Evolutionary conservation across 495 filamentous ascomycete species (phyloP), one percentile per base, ranked within the genome.

Genomic region (Viridothelium virens): DNA sequence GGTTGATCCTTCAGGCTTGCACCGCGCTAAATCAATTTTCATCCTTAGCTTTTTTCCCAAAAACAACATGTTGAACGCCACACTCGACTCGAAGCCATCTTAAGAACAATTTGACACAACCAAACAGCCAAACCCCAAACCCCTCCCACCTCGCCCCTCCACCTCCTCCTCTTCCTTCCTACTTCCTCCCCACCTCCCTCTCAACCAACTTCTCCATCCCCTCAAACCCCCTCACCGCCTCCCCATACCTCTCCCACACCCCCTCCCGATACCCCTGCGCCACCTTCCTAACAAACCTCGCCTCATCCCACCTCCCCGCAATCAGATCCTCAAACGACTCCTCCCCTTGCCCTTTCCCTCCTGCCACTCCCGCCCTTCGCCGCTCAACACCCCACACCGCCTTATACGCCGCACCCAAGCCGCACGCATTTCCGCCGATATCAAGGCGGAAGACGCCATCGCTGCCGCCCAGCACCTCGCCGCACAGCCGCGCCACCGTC

Each of bases 351-450:
- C n/a, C n/a, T n/a, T n/a, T n/a, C n/a, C n/a, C n/a, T n/a, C n/a
- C n/a, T n/a, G 10, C 83, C 88, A 82, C 96, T 86, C 34, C 83
- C 83, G 1, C 72, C 64, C 31, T 74, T 71, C n/a, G n/a, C 38
- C 90, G 78, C 78, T 96, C 91, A 39, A 90, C 79, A 1, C 87
- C 90, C 94, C 94, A 98, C 0, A 92, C 87, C 61, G 94, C 93
- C 78, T 96, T 96, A 75, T 98, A 96, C n/a, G 93, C 94, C 18
- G 91, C 91, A 11, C 92, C 94, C 9, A 98, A 76, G 25, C 92
- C 94, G 76, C 94, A 98, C 38, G 94, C 92, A 77, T 96, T 96
- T 5, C 92, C 91, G n/a, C 93, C 92, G 33, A 97, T 88, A 75
- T 97, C 92, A 2, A 98, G 83, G 77, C 86, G 86, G 73, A 90